A percentile compares a stretch with the other conserved stretches of the same genome.
Evolutionary conservation across 371 early-diverging fungal species (phyloP).

Genomic region (Mucor lusitanicus): DNA sequence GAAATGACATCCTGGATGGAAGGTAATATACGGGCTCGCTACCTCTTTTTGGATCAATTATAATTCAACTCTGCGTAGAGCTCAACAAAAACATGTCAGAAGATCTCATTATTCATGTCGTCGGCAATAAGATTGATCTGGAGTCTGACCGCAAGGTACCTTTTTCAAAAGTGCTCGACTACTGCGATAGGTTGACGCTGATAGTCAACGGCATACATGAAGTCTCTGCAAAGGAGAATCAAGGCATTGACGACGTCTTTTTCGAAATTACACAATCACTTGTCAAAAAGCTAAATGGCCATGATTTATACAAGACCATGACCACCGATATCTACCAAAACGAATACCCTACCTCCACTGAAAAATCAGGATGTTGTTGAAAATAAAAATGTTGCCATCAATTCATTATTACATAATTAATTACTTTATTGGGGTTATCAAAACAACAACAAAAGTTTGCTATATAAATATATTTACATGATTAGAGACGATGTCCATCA

Average conservation of each 20-base stretch:
- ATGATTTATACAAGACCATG: slow-evolving; percentile 11
- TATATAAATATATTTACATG: background rate
- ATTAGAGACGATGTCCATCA: background rate
- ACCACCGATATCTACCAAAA: slow-evolving; percentile 2
- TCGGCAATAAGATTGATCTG: slow-evolving; percentile 73
- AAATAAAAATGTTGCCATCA: background rate
- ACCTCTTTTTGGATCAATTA: background rate
- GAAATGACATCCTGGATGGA: slow-evolving; percentile 72
- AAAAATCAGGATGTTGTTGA: slow-evolving; percentile 18
- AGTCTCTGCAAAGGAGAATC: slow-evolving; percentile 64
- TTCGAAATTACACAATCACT: slow-evolving; percentile 15
- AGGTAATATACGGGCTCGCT: slow-evolving; percentile 28
- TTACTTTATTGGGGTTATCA: background rate
- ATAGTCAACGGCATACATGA: slow-evolving; percentile 53
- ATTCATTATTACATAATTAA: background rate
- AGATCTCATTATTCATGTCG: slow-evolving; percentile 62
- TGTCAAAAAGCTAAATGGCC: slow-evolving; percentile 14
- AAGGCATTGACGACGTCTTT: slow-evolving; percentile 26
- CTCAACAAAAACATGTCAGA: slow-evolving; percentile 65
- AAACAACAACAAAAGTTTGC: background rate
- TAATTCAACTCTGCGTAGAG: slow-evolving; percentile 32
- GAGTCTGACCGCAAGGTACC: slow-evolving; percentile 54
- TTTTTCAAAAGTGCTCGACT: slow-evolving; percentile 47
- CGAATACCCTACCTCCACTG: background rate
- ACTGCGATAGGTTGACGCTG: slow-evolving; percentile 37